phyloP scores from a whole-genome alignment of 371 early-diverging fungal species.

The Spraguea lophii region DNA sequence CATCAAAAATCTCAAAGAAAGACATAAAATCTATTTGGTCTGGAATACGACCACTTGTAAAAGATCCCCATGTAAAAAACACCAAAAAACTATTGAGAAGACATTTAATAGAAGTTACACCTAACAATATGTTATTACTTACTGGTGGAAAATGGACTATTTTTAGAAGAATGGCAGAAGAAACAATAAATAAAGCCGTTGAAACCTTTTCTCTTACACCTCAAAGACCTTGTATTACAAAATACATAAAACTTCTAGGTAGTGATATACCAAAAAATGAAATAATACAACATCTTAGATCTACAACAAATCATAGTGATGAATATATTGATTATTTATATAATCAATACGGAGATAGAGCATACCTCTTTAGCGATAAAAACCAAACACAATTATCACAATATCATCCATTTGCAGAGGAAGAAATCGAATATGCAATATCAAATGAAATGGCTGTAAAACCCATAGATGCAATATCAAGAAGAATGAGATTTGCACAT shows the following conservation, averaged over 20 bases:
- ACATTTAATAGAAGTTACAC: constrained; percentile 70
- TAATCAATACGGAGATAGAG: constrained; percentile 74
- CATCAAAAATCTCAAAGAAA: constrained; percentile 68
- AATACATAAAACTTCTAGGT: constrained; percentile 59
- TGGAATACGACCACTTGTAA: constrained; percentile 89
- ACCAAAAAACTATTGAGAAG: constrained; percentile 78
- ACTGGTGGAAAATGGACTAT: constrained; percentile 99
- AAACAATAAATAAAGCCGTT: constrained; percentile 73
- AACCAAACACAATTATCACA: constrained; percentile 50
- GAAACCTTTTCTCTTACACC: constrained; percentile 49
- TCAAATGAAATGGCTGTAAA: constrained; percentile 75
- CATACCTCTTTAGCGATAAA: constrained; percentile 48
- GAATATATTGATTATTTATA: constrained; percentile 73
- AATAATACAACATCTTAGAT: constrained; percentile 67
- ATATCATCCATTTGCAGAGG: constrained; percentile 70
- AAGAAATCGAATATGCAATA: constrained; percentile 75
- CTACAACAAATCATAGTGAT: constrained; percentile 69
- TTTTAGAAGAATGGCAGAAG: constrained; percentile 88
- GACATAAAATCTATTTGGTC: constrained; percentile 90
- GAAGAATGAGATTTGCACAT: constrained; percentile 75
- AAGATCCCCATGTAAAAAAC: constrained; percentile 67
- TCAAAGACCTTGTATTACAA: constrained; percentile 51
- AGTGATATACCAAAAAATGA: constrained; percentile 61
- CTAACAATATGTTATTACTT: constrained; percentile 66
- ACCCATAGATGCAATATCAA: constrained; percentile 68